Percentiles rank a stretch among this genome's conserved stretches.
These are phyloP conservation scores for Trifolium pratense DNA, from an alignment of 306 rosid genomes.

Conservation along the genomic window DNA sequence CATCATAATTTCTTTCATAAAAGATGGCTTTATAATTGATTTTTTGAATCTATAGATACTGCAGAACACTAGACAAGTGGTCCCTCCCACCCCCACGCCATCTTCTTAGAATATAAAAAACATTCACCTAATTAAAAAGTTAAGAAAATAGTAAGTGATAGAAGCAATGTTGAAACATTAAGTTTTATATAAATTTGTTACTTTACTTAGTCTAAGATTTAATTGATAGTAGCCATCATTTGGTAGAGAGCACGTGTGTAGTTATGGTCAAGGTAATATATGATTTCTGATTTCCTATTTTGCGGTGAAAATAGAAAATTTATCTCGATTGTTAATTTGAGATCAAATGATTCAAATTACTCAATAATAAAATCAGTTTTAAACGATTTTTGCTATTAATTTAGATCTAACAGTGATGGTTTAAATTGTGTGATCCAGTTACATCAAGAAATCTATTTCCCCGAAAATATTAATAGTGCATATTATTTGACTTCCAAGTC, in stretches of 20 bases:
- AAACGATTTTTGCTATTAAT: neutral
- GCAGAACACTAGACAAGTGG: constrained; percentile 38
- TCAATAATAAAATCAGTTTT: neutral
- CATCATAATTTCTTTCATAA: neutral
- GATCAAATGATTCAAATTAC: neutral
- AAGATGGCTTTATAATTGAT: neutral
- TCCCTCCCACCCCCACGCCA: constrained; percentile 40
- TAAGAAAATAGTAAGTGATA: constrained; percentile 26
- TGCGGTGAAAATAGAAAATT: constrained; percentile 42
- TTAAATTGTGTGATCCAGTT: neutral
- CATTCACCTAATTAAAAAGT: constrained; percentile 23
- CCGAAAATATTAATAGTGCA: neutral
- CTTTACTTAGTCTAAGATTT: constrained; percentile 46
- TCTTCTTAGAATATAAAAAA: constrained; percentile 15
- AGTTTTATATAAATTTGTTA: constrained; percentile 6
- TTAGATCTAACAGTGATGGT: neutral
- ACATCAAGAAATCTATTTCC: neutral
- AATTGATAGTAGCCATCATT: constrained; percentile 50
- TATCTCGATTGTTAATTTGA: neutral
- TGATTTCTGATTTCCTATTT: constrained; percentile 35
- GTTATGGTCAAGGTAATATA: constrained; percentile 38
- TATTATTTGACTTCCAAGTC: constrained; percentile 3
- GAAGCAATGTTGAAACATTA: constrained; percentile 32
- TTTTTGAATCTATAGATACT: constrained; percentile 4
- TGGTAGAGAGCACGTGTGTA: constrained; percentile 51